A percentile compares a stretch with the other conserved stretches of the same genome.
Evolutionary conservation across 345 rosid species (phyloP).

Genomic region (Populus euphratica): DNA sequence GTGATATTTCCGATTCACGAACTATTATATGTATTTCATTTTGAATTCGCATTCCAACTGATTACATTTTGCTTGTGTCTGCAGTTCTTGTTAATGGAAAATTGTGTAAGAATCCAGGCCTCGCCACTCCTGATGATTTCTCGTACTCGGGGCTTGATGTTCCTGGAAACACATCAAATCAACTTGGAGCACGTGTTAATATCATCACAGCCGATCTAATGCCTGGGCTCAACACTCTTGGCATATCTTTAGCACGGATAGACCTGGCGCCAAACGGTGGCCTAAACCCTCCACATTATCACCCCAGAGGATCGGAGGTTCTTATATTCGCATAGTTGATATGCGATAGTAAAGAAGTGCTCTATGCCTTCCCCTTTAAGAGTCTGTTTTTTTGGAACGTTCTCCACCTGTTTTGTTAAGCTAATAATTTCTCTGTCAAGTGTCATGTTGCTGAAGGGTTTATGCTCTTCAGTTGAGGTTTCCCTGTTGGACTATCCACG

Average conservation of each 20-base stretch:
- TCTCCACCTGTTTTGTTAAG: too few species aligned
- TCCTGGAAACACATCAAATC: neutral
- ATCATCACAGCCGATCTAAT: neutral
- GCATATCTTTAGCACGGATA: neutral
- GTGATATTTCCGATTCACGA: neutral
- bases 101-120: too few species aligned
- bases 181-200: neutral
- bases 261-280: constrained; percentile 6
- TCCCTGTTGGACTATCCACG: too few species aligned
- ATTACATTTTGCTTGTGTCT: neutral
- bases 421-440: too few species aligned
- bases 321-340: neutral
- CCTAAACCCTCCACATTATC: constrained; percentile 21
- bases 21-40: neutral
- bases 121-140: neutral
- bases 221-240: neutral
- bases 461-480: too few species aligned
- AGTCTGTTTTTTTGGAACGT: too few species aligned
- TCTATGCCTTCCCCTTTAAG: neutral
- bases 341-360: neutral
- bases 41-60: neutral
- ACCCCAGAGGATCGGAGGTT: constrained; percentile 21
- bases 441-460: too few species aligned
- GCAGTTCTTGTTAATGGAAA: too few species aligned
- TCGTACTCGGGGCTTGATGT: neutral